These are phyloP conservation scores for Flaveria linearis DNA, from an alignment of 129 eudicot genomes.

Conservation along the genomic window DNA sequence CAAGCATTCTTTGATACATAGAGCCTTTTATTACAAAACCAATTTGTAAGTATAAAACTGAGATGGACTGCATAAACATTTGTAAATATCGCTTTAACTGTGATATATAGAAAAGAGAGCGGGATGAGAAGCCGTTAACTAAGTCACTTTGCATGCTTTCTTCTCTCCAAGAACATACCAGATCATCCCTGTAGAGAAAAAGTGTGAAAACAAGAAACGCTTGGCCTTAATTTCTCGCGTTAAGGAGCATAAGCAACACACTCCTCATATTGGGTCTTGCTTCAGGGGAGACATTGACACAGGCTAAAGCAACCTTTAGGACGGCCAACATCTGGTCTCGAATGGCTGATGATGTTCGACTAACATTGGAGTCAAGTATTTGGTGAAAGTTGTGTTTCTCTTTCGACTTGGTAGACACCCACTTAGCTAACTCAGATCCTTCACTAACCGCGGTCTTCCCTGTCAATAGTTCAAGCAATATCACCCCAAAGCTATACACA, in stretches of 20 bases:
- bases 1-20: background rate
- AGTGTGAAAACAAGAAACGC: background rate
- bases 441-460: constrained; percentile 82
- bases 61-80: background rate
- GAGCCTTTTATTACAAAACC: background rate
- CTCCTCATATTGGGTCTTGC: constrained; percentile 87
- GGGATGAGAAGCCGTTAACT: background rate
- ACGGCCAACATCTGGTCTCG: constrained; percentile 75
- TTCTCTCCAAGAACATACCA: background rate
- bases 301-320: constrained; percentile 74
- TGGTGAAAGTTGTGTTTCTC: constrained; percentile 49
- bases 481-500: constrained; percentile 86
- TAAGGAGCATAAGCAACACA: constrained; percentile 71
- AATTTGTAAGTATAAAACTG: background rate
- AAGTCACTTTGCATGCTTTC: background rate
- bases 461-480: constrained; percentile 70
- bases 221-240: constrained; percentile 45
- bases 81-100: background rate
- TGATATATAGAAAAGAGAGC: background rate
- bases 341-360: constrained; percentile 50
- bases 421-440: constrained; percentile 82
- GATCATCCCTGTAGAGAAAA: background rate
- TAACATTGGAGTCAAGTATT: constrained; percentile 61
- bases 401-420: constrained; percentile 60
- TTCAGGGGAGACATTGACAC: constrained; percentile 65